Base-by-base conservation (phyloP, 768 basidiomycete genomes). In the Rhizopogon sp. region DNA sequence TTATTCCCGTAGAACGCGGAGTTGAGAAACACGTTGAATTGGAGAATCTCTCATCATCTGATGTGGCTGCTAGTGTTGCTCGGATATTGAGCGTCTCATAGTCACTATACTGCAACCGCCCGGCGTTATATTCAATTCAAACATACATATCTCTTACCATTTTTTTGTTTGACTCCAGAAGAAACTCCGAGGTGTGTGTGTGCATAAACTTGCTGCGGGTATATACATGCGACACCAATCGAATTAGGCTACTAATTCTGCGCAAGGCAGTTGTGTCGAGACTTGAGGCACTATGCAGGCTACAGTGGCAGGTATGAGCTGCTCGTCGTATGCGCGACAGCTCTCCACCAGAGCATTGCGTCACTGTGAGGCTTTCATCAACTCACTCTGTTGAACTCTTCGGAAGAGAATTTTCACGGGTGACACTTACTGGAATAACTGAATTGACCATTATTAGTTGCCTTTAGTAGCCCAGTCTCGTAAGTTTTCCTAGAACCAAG, bases 21-120 rank as follows among this genome's bases (percentile, higher is more conserved):
- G 79, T 86, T 20, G 91, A 93, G 74, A 86, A 79, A 66, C 85
- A 91, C 67, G 82, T 88, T 53, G 87, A 88, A 66, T 72, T 93
- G 47, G 91, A 93, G 64, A 80, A 85, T 60, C 79, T 93, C 17
- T 82, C 85, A 11, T 78, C 81, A 39, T 69, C 80, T 22, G 86
- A 92, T 58, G 90, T 93, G 50, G 81, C 86, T 66, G 73, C 80
- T 49, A 87, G 82, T 72, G 77, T 93, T 42, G 76, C 81, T 39
- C 79, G 85, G 65, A 72, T 93, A 55, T 66, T 93, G 46, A 69
- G 57, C 61, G 25, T 62, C 40, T 66, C 65, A 56, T 72, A 52
- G 54, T 43, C 49, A 25, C 53, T 45, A 40, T 8, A 39, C n/a
- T 57, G 20, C 14, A 49, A 33, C 33, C 10, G n/a, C 46, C 33